Percentiles rank a stretch among this genome's conserved stretches.
These are phyloP conservation scores for Dactylellina haptotyla DNA, from an alignment of 2,329 filamentous ascomycete species.

Conservation along the genomic window DNA sequence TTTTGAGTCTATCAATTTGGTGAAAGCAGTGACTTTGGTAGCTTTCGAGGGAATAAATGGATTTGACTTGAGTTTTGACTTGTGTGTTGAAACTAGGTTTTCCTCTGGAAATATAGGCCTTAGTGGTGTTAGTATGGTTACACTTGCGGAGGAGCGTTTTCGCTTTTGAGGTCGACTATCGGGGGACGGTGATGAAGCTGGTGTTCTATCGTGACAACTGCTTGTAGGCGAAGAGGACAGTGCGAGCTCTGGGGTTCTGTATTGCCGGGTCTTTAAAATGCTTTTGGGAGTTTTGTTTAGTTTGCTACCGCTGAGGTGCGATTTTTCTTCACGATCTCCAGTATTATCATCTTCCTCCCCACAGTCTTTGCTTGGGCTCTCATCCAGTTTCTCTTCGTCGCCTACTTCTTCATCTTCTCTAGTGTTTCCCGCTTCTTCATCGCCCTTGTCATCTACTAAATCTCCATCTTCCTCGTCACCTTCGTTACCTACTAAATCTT, in stretches of 20 bases:
- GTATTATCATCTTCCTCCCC: conserved; percentile 9
- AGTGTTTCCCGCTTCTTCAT: neutral
- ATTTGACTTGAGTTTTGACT: conserved; percentile 17
- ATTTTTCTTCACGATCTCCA: no score
- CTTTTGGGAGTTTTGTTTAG: neutral
- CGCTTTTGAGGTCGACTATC: neutral
- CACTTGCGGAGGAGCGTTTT: neutral
- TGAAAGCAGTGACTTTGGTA: conserved; percentile 23
- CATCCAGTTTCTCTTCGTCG: no score
- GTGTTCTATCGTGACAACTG: neutral
- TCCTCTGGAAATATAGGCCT: conserved; percentile 14
- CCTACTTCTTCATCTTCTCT: neutral
- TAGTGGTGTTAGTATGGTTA: neutral
- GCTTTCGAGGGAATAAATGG: conserved; percentile 29
- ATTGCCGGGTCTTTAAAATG: neutral
- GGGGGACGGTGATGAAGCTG: neutral
- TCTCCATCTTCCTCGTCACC: neutral
- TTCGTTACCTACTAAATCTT: neutral
- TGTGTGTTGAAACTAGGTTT: conserved; percentile 38
- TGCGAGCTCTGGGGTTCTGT: conserved; percentile 29
- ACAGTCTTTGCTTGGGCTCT: neutral
- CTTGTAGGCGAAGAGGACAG: neutral
- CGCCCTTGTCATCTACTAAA: neutral
- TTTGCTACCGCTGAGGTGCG: no score
- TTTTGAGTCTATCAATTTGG: conserved; percentile 9